phyloP scores from a whole-genome alignment of 1,284 basidiomycete species.

The Vanrija humicola region DNA sequence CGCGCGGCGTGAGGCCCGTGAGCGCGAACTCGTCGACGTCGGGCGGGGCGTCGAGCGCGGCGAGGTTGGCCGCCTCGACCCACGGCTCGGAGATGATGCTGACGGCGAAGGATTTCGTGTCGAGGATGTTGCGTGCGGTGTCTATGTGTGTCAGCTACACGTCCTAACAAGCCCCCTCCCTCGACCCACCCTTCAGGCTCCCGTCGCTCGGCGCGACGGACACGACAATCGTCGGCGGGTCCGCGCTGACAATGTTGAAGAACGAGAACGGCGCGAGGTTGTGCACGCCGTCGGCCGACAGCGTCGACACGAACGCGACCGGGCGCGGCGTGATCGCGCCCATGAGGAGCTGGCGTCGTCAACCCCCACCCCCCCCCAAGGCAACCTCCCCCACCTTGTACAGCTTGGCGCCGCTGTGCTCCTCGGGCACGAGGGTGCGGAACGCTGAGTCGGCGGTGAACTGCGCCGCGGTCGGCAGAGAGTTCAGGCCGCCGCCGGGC shows the following conservation, averaged over 20 bases:
- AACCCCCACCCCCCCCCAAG: too few species aligned
- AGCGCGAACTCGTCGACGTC: slow-evolving; percentile 68
- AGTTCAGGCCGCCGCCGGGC: slow-evolving; percentile 55
- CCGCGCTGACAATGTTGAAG: slow-evolving; percentile 53
- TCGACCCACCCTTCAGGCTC: slow-evolving; percentile 30
- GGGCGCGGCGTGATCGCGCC: slow-evolving; percentile 57
- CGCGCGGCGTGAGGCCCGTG: slow-evolving; percentile 62
- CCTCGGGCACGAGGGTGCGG: slow-evolving; percentile 57
- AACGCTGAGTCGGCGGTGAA: slow-evolving; percentile 55
- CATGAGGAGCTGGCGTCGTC: slow-evolving; percentile 34
- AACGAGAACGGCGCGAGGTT: slow-evolving; percentile 55
- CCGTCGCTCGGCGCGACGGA: slow-evolving; percentile 52
- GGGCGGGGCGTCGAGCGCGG: slow-evolving; percentile 62
- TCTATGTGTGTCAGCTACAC: slow-evolving; percentile 58
- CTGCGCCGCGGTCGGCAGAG: slow-evolving; percentile 40
- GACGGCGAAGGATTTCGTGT: slow-evolving; percentile 66
- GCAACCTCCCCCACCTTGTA: slow-evolving; percentile 45
- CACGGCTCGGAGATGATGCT: slow-evolving; percentile 73
- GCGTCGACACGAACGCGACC: slow-evolving; percentile 66
- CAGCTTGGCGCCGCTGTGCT: slow-evolving; percentile 44
- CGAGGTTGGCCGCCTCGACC: slow-evolving; percentile 66
- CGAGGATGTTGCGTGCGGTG: slow-evolving; percentile 63
- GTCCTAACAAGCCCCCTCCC: too few species aligned
- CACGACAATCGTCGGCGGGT: slow-evolving; percentile 64
- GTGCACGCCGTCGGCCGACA: slow-evolving; percentile 56